Conservation (phyloP, 2,329 filamentous ascomycete genomes). For the Apiospora phragmitis region DNA sequence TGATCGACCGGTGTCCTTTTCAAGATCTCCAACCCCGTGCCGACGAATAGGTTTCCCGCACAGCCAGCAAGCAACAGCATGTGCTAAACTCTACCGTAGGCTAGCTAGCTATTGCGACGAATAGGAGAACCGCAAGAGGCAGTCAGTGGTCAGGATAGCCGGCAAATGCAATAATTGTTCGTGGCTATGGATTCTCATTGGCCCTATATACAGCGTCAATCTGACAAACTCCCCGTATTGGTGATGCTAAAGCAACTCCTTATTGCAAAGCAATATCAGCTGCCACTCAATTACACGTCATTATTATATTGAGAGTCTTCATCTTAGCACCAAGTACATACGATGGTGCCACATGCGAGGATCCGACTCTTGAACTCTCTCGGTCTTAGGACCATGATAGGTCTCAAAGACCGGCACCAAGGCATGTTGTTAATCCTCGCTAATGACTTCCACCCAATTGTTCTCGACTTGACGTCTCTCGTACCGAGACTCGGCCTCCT, state of each 20-base stretch:
- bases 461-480: constrained; percentile 50
- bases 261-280: constrained; percentile 3
- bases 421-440: neutral
- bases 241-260: neutral
- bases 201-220: neutral
- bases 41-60: neutral
- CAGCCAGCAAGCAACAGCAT: neutral
- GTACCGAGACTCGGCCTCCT: constrained; percentile 51
- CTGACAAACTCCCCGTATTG: neutral
- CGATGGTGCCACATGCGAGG: neutral
- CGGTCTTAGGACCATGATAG: neutral
- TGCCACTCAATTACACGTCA: neutral
- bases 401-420: neutral
- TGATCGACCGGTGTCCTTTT: neutral
- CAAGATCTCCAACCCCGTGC: neutral
- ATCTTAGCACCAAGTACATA: neutral
- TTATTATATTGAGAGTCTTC: neutral
- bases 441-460: constrained; percentile 38
- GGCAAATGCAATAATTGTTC: neutral
- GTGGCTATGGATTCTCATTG: neutral
- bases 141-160: neutral
- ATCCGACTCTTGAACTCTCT: neutral
- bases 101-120: neutral
- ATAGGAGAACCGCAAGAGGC: neutral
- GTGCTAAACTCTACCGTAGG: neutral